Evolutionary conservation across 1,284 basidiomycete species (phyloP).

Genomic region (Rhizoctonia solani): DNA sequence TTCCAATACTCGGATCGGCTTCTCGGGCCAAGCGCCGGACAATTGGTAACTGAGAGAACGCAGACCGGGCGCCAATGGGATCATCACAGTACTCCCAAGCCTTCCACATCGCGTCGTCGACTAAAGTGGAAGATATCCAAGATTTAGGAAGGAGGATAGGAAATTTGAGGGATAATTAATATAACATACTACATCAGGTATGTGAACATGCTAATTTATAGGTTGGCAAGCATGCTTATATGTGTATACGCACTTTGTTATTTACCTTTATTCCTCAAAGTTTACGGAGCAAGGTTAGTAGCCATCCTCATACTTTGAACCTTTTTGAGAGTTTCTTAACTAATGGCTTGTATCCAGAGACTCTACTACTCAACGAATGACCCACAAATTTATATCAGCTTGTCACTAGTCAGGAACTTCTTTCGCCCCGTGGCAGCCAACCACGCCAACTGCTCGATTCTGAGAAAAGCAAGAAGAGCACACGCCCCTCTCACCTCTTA

Average conservation of each 20-base stretch:
- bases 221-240: background rate
- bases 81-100: background rate
- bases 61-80: background rate
- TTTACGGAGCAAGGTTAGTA: slow-evolving; percentile 11
- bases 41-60: background rate
- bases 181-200: background rate
- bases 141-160: too few species aligned
- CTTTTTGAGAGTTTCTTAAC: background rate
- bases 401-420: slow-evolving; percentile 19
- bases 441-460: background rate
- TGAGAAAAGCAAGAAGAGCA: background rate
- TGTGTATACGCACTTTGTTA: background rate
- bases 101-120: background rate
- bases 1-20: too few species aligned
- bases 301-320: background rate
- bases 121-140: too few species aligned
- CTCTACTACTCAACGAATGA: background rate
- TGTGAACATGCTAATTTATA: background rate
- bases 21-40: background rate
- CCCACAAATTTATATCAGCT: background rate
- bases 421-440: slow-evolving; percentile 11
- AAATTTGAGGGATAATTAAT: too few species aligned
- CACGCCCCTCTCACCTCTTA: background rate
- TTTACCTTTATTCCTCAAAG: background rate
- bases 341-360: background rate